Evolutionary conservation across 306 rosid species (phyloP).

Genomic region (Citrullus colocynthis): DNA sequence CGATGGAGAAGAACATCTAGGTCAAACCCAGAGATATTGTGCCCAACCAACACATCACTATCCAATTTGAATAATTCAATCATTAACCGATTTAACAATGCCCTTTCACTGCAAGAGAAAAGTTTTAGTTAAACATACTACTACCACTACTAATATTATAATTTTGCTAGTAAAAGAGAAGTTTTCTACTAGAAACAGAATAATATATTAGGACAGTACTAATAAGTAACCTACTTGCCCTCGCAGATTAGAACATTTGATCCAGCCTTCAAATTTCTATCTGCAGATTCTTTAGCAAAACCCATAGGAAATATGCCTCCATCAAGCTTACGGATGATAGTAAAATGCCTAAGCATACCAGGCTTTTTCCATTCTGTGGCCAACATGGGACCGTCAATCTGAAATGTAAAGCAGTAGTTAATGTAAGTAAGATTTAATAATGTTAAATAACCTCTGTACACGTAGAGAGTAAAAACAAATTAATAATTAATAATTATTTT

Average conservation of each 20-base stretch:
- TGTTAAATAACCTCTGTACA: background rate
- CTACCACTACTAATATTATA: background rate
- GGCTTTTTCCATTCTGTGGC: slow-evolving; percentile 84
- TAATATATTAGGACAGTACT: slow-evolving; percentile 5
- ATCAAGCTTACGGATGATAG: slow-evolving; percentile 84
- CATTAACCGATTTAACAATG: slow-evolving; percentile 74
- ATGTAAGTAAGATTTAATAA: slow-evolving; percentile 10
- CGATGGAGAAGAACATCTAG: slow-evolving; percentile 90
- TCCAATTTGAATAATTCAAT: slow-evolving; percentile 74
- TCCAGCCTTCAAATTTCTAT: slow-evolving; percentile 63
- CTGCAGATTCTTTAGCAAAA: slow-evolving; percentile 53
- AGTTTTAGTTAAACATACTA: background rate
- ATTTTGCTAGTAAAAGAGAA: background rate
- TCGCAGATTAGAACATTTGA: slow-evolving; percentile 57
- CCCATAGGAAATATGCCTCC: slow-evolving; percentile 85
- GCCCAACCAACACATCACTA: slow-evolving; percentile 90
- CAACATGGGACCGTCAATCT: slow-evolving; percentile 93
- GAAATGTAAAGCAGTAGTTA: slow-evolving; percentile 22
- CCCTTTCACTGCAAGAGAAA: slow-evolving; percentile 74
- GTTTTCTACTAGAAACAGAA: slow-evolving; percentile 15
- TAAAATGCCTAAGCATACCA: slow-evolving; percentile 78
- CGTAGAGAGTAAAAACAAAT: background rate
- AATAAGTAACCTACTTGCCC: slow-evolving; percentile 46
- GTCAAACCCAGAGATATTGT: slow-evolving; percentile 90
- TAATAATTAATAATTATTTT: background rate